These are phyloP conservation scores for Aureobasidium sp. DNA, from an alignment of 2,329 filamentous ascomycete genomes.

Conservation along the genomic window DNA sequence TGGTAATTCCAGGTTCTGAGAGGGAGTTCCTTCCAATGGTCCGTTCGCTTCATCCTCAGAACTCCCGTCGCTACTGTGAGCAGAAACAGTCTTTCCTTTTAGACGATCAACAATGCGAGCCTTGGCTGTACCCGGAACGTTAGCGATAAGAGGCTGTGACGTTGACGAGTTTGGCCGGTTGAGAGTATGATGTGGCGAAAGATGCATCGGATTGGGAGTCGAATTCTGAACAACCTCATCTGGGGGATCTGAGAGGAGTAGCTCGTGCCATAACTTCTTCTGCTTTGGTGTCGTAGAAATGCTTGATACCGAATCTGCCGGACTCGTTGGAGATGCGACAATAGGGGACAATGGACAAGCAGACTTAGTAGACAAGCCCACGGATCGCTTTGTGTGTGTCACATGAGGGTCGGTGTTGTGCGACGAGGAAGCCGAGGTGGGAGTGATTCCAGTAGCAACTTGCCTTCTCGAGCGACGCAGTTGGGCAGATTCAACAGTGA, in stretches of 20 bases:
- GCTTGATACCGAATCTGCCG: background rate
- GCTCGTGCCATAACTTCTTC: slow-evolving; percentile 22
- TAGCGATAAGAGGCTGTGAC: background rate
- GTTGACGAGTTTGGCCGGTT: background rate
- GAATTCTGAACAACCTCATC: background rate
- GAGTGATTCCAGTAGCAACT: background rate
- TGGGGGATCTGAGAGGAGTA: slow-evolving; percentile 16
- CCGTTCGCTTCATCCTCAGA: slow-evolving; percentile 10
- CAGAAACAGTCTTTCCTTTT: slow-evolving; percentile 20
- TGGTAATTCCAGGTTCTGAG: background rate
- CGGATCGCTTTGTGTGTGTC: background rate
- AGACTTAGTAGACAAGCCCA: background rate
- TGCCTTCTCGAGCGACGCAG: background rate
- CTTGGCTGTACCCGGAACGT: background rate
- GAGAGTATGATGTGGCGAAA: background rate
- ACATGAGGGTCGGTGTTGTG: background rate
- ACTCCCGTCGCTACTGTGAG: slow-evolving; percentile 16
- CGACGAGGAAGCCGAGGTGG: background rate
- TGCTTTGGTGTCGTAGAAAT: slow-evolving; percentile 24
- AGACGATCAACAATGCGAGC: slow-evolving; percentile 25
- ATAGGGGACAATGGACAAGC: background rate
- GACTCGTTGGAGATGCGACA: background rate
- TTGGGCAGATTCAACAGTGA: background rate
- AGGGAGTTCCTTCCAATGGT: background rate
- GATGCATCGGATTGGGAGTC: background rate